These are phyloP conservation scores for Wallacemonas sp. DNA, from an alignment of 208 protist genomes.

Conservation along the genomic window DNA sequence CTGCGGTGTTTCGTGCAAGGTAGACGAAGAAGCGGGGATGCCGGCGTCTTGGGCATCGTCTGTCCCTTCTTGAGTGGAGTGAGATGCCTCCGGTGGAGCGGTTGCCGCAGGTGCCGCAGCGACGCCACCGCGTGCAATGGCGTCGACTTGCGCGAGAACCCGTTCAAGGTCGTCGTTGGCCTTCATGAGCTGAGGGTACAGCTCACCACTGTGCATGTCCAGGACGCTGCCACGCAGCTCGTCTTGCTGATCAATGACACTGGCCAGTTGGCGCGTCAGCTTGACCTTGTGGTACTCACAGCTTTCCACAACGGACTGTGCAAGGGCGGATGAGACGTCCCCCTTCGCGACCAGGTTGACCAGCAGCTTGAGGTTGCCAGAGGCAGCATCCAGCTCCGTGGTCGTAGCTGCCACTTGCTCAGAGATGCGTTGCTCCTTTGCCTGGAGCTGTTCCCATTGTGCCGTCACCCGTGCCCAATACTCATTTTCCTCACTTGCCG, in stretches of 20 bases:
- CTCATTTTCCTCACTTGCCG: conserved; percentile 8
- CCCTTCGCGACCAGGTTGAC: conserved; percentile 39
- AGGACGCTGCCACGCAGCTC: conserved; percentile 33
- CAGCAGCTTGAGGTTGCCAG: conserved; percentile 60
- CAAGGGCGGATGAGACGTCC: conserved; percentile 37
- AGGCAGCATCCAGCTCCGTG: conserved; percentile 45
- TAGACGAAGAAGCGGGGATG: no score
- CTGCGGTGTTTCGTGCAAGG: no score
- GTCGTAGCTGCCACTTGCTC: conserved; percentile 5
- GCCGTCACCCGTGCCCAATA: conserved; percentile 25
- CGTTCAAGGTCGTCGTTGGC: conserved; percentile 7
- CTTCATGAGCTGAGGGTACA: not conserved
- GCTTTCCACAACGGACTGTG: conserved; percentile 64
- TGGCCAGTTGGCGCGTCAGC: conserved; percentile 37
- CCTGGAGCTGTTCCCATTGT: conserved; percentile 28
- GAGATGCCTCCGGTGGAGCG: no score
- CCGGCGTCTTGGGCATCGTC: no score
- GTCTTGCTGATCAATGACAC: conserved; percentile 26
- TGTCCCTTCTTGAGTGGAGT: no score
- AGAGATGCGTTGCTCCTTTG: conserved; percentile 8
- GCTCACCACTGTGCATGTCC: conserved; percentile 11
- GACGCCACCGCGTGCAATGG: conserved; percentile 23
- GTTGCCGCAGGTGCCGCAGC: not conserved
- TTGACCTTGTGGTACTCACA: conserved; percentile 72
- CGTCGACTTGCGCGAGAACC: conserved; percentile 24